These are phyloP conservation scores for Diddensiella transvaalensis DNA, from an alignment of 805 yeast species.

Conservation along the genomic window DNA sequence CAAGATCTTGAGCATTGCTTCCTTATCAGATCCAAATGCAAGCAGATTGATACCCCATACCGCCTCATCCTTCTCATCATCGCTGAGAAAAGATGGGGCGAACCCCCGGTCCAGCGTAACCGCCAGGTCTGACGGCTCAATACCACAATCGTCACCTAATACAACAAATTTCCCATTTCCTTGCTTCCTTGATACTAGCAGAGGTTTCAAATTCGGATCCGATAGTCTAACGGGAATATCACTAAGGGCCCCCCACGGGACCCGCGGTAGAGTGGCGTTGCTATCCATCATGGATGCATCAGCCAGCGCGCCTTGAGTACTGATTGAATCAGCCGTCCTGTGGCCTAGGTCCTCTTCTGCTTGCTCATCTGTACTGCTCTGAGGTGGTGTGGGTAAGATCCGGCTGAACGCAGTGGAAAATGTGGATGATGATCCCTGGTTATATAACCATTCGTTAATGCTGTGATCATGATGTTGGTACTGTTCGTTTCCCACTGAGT, in stretches of 20 bases:
- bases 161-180: neutral
- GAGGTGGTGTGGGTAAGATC: constrained; percentile 1
- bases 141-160: neutral
- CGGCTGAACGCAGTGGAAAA: neutral
- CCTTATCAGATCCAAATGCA: neutral
- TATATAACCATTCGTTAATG: constrained; percentile 1
- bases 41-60: neutral
- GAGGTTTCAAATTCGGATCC: neutral
- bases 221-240: too few relatives aligned
- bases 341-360: neutral
- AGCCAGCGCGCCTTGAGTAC: neutral
- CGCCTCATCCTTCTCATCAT: neutral
- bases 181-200: neutral
- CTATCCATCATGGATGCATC: neutral
- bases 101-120: neutral
- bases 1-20: neutral
- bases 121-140: neutral
- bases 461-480: neutral
- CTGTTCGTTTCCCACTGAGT: neutral
- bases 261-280: neutral
- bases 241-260: neutral
- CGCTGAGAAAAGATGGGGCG: neutral
- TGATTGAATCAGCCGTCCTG: neutral
- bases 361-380: neutral
- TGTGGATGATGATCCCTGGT: neutral